Conservation (phyloP, 1,284 basidiomycete species). For the Cutaneotrichosporon sp. region DNA sequence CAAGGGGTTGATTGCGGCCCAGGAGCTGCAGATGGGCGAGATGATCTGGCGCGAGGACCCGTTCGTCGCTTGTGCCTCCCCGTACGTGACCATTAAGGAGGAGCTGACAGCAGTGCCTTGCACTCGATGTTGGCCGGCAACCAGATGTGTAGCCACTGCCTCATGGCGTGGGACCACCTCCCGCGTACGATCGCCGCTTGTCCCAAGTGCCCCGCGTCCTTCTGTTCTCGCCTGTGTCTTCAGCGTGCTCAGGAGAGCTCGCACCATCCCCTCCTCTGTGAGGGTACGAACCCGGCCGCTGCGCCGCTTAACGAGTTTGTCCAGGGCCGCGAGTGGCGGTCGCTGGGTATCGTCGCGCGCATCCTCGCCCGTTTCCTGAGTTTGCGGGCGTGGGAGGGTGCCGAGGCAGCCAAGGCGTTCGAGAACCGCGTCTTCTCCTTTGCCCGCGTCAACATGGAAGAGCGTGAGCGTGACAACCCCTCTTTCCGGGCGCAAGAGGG, state of each 20-base stretch:
- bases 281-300: conserved; percentile 68
- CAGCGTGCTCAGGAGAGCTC: conserved; percentile 57
- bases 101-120: conserved; percentile 27
- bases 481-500: conserved; percentile 40
- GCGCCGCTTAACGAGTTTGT: conserved; percentile 64
- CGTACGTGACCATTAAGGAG: conserved; percentile 34
- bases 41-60: conserved; percentile 73
- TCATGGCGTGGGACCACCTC: conserved; percentile 32
- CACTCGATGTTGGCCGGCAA: conserved; percentile 25
- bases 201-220: conserved; percentile 56
- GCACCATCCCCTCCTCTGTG: conserved; percentile 71
- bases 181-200: conserved; percentile 38
- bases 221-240: conserved; percentile 76
- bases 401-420: conserved; percentile 26
- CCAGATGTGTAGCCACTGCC: conserved; percentile 44
- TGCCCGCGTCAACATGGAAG: conserved; percentile 43
- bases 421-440: conserved; percentile 44
- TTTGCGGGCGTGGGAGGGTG: conserved; percentile 60
- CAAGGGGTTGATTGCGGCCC: conserved; percentile 74
- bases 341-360: conserved; percentile 68
- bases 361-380: conserved; percentile 65
- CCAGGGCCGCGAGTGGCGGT: conserved; percentile 65
- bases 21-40: conserved; percentile 67
- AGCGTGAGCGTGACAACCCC: conserved; percentile 41
- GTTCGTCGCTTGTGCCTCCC: conserved; percentile 50